Evolutionary conservation across 768 basidiomycete genomes (phyloP).

Genomic region (Naematelia encephala): DNA sequence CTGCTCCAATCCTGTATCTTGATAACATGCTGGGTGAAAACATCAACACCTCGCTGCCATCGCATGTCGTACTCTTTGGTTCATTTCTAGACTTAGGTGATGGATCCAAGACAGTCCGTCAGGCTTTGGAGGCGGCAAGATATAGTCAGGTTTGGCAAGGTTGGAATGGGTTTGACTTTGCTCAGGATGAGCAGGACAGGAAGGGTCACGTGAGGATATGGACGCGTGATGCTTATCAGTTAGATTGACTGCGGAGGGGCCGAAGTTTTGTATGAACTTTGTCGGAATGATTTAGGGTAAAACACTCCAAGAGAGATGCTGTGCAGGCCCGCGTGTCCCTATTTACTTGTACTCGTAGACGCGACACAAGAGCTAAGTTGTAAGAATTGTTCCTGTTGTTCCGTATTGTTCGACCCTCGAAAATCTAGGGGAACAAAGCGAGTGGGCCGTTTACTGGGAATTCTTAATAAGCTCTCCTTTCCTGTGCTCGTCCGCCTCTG

Average conservation of each 20-base stretch:
- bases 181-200: conserved; percentile 68
- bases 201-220: conserved; percentile 72
- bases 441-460: no score
- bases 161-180: conserved; percentile 59
- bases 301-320: conserved; percentile 54
- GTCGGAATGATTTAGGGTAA: conserved; percentile 45
- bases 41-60: conserved; percentile 66
- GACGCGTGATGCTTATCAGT: conserved; percentile 36
- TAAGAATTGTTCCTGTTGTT: no score
- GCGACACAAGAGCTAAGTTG: no score
- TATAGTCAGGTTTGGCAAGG: conserved; percentile 65
- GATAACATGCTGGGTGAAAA: conserved; percentile 64
- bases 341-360: no score
- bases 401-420: no score
- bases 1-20: conserved; percentile 66
- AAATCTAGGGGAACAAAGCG: not conserved
- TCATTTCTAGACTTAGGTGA: conserved; percentile 56
- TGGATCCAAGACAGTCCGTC: conserved; percentile 51
- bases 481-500: no score
- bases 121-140: conserved; percentile 47
- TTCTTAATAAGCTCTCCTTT: no score
- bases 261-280: not conserved
- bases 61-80: conserved; percentile 77
- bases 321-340: no score
- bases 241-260: not conserved